Evolutionary conservation across 2,329 filamentous ascomycete genomes (phyloP).

Genomic region (Seiridium unicorne): DNA sequence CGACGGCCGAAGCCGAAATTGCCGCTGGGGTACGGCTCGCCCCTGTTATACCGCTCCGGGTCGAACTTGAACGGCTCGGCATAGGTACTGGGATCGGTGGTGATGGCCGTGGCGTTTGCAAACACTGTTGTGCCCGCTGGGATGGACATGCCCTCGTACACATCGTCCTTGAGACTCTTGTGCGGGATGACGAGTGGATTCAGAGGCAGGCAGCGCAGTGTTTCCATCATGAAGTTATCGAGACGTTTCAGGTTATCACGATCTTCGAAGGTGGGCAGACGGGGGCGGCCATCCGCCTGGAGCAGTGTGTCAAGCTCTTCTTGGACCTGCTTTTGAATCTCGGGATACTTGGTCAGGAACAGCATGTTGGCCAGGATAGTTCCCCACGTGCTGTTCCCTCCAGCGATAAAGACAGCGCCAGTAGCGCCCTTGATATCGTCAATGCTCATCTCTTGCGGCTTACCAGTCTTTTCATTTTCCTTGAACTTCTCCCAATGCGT

Average conservation of each 20-base stretch:
- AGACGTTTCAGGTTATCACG: conserved; percentile 26
- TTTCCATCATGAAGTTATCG: conserved; percentile 28
- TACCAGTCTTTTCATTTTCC: conserved; percentile 24
- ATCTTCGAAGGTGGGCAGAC: conserved; percentile 33
- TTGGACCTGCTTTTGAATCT: conserved; percentile 8
- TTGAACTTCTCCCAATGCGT: conserved; percentile 26
- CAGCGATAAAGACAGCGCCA: conserved; percentile 46
- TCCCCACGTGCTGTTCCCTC: conserved; percentile 43
- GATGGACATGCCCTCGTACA: conserved; percentile 50
- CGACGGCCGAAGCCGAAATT: conserved; percentile 53
- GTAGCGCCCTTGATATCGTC: conserved; percentile 49
- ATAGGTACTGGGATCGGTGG: conserved; percentile 38
- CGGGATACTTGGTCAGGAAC: conserved; percentile 12
- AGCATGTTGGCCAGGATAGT: conserved; percentile 26
- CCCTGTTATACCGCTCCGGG: conserved; percentile 40
- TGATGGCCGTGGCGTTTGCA: conserved; percentile 44
- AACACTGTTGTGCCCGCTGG: conserved; percentile 48
- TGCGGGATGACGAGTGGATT: conserved; percentile 41
- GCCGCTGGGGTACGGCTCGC: conserved; percentile 44
- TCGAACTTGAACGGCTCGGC: conserved; percentile 40
- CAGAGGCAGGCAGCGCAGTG: conserved; percentile 26
- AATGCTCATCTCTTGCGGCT: conserved; percentile 31
- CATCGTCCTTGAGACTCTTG: conserved; percentile 41
- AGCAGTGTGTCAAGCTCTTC: conserved; percentile 25
- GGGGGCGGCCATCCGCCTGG: conserved; percentile 2